These are phyloP conservation scores for Parachlorella kessleri DNA, from an alignment of 139 green algal species.

Conservation along the genomic window DNA sequence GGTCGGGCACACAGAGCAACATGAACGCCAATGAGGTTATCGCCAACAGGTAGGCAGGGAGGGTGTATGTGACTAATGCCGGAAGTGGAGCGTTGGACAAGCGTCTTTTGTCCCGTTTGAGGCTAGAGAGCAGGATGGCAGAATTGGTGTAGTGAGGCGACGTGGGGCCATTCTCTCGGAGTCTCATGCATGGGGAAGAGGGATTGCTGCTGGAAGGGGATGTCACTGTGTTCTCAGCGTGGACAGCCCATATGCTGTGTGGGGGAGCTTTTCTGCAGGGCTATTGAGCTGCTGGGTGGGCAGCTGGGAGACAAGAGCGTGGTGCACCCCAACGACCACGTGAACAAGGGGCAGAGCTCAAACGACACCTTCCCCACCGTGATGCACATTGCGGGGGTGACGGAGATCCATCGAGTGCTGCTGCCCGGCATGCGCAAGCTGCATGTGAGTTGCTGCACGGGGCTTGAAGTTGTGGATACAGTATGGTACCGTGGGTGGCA, in stretches of 20 bases:
- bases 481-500: background rate
- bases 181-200: no score
- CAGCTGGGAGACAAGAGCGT: constrained; percentile 79
- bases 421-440: constrained; percentile 80
- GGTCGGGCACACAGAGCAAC: constrained; percentile 93
- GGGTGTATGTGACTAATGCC: no score
- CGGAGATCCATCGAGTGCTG: constrained; percentile 67
- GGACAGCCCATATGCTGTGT: no score
- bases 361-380: constrained; percentile 98
- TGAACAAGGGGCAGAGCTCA: constrained; percentile 94
- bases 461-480: background rate
- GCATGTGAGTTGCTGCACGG: constrained; percentile 37
- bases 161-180: no score
- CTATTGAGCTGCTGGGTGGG: constrained; percentile 85
- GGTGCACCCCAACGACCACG: constrained; percentile 97
- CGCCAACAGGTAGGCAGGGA: constrained; percentile 64
- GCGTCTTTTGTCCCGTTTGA: no score
- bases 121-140: no score
- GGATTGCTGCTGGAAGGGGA: no score
- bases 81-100: no score
- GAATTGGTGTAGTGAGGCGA: no score
- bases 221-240: no score
- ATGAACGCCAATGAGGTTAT: constrained; percentile 99
- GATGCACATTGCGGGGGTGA: constrained; percentile 93
- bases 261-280: constrained; percentile 56